Base-by-base conservation (phyloP, 2,329 filamentous ascomycete species). In the Calonectria hongkongensis region DNA sequence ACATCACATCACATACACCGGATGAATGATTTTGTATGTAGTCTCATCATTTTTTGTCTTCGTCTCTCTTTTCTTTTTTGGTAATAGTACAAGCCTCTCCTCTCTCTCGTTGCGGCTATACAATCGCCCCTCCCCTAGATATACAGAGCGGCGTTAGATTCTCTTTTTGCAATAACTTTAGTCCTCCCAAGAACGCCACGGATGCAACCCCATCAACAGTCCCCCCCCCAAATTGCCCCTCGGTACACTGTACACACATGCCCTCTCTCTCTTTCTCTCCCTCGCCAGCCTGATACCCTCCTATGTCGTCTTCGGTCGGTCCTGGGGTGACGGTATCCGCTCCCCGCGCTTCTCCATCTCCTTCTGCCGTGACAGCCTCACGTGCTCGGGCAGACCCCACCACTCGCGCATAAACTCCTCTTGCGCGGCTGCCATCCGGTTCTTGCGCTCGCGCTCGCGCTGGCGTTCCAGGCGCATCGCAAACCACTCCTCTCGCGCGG, bases 401-500 rank as follows among this genome's bases (percentile, higher is more conserved):
- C 91, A 93, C 85, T 92, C 91, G 72, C 90, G 83, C 81, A 92
- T 86, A 73, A 93, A 93, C 56, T 88, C 88, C 83, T 93, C 90
- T 85, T 93, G 91, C 79, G 92, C 91, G 66, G 87, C 85, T 75
- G 89, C 89, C 78, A 91, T 86, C 72, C 86, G 86, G 68, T 89
- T 88, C 79, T 92, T 92, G 74, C 89, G 88, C 83, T 95, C 92
- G 45, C 92, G 87, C 83, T 93, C 91, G 70, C 86, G 87, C 79
- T 92, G 90, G 69, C 96, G 89, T 85, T 95, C 91, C 78, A 94
- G 88, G 65, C 94, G 90, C 75, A 91, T 89, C 65, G 92, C 91
- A 84, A 98, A 98, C 97, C 97, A 99, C 83, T 98, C 95, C 84
- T 95, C 94, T 66, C 97, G 89, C 75, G 97, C 97, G 28, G 92